Conservation (phyloP, 192 early-diverging fungal species). For the Backusella tarrabulga region DNA sequence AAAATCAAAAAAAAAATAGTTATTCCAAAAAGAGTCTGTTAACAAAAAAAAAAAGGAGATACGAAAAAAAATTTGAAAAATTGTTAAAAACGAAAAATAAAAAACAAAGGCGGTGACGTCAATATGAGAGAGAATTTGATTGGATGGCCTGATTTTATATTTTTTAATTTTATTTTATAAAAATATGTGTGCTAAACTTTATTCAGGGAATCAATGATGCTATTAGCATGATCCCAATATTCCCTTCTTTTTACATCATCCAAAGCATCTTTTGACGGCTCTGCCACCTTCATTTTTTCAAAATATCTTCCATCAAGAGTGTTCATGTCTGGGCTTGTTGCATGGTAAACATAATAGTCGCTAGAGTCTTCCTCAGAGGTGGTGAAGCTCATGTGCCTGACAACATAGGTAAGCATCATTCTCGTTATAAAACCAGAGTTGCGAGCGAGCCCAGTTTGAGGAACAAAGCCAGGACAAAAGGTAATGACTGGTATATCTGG, state of each 20-base stretch:
- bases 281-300: neutral
- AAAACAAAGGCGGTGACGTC: neutral
- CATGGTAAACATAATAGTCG: constrained; percentile 20
- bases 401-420: constrained; percentile 8
- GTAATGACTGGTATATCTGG: constrained; percentile 1
- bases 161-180: neutral
- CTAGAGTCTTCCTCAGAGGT: constrained; percentile 10
- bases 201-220: neutral
- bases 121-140: neutral
- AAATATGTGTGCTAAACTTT: neutral
- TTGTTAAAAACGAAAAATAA: neutral
- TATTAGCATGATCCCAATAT: constrained; percentile 21
- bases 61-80: neutral
- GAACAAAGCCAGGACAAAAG: constrained; percentile 31
- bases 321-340: constrained; percentile 10
- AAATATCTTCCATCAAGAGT: constrained; percentile 1
- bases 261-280: constrained; percentile 8
- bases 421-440: neutral
- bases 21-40: neutral
- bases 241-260: neutral
- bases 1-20: neutral
- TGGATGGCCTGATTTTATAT: neutral
- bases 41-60: neutral
- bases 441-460: constrained; percentile 19
- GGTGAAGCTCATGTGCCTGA: constrained; percentile 13